Percentiles rank a stretch among this genome's conserved stretches.
Conservation (phyloP, 305 asterid species). For the Plantago lanceolata region DNA sequence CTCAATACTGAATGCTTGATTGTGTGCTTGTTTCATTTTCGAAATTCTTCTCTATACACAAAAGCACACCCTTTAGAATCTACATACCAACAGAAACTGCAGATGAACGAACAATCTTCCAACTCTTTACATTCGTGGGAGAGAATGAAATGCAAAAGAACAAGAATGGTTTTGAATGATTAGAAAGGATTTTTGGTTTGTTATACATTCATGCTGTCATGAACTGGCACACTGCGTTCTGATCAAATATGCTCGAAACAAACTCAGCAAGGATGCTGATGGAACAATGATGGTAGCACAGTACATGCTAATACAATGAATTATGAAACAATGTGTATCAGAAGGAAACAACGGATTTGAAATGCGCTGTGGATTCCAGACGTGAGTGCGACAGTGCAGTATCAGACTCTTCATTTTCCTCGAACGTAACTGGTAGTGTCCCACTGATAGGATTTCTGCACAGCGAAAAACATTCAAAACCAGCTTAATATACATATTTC, state of each 20-base stretch:
- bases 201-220: slow-evolving; percentile 1
- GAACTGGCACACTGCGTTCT: neutral
- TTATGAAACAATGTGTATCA: neutral
- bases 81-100: too few species aligned
- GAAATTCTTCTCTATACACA: too few species aligned
- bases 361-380: neutral
- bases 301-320: neutral
- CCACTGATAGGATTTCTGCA: slow-evolving; percentile 5
- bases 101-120: too few species aligned
- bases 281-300: neutral
- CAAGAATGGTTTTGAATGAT: neutral
- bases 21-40: too few species aligned
- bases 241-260: neutral
- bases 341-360: slow-evolving; percentile 5
- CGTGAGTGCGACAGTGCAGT: slow-evolving; percentile 3
- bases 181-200: neutral
- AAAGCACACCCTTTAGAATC: too few species aligned
- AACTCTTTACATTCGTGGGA: neutral
- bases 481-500: neutral
- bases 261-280: neutral
- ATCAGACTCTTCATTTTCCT: slow-evolving; percentile 7
- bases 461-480: neutral
- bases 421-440: slow-evolving; percentile 3
- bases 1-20: too few species aligned
- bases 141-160: neutral